Evolutionary conservation across 1,284 basidiomycete genomes (phyloP), one percentile per base, ranked within the genome.

Genomic region (Boletellus sp.): DNA sequence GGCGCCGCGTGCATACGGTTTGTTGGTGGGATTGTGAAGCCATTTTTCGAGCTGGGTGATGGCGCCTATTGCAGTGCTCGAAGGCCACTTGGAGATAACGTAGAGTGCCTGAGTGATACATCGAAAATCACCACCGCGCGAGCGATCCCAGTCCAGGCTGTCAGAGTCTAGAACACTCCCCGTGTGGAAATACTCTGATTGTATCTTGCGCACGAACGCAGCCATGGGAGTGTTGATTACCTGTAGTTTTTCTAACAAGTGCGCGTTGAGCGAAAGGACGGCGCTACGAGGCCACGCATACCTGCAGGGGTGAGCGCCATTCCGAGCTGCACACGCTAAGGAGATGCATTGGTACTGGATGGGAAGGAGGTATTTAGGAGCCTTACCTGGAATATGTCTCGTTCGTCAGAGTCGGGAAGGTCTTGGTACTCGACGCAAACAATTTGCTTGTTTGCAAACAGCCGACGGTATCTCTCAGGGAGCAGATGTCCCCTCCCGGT

Each of bases 231-330:
- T 76, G 41, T 67, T 74, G 52, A 78, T 70, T 0, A 84, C 82
- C 54, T 83, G 80, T 8, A 88, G 71, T 63, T 82, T 86, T 61
- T 87, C 83, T 70, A 50, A 20, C 14, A n/a, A 4, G 21, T 2
- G 36, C 14, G 10, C 9, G 20, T 19, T 37, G 19, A 27, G 38
- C 6, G 17, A 35, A 17, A 33, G 3, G 2, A 1, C 16, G n/a
- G 26, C 3, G 7, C 17, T 11, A 13, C 19, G 8, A 27, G 8
- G 27, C 19, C 5, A 9, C 2, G 39, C 63, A 13, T 44, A 73
- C 75, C 75, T 45, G 85, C 81, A 7, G 84, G 79, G 0, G 83
- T 87, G n/a, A 88, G 71, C 0, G 86, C 84, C 74, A 88, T 80
- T 2, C 86, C 85, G 2, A 88, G 69, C 66, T 89, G 86, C 4